Conservation (phyloP, 176 grass and related monocot genomes). For the Carex kokanica region DNA sequence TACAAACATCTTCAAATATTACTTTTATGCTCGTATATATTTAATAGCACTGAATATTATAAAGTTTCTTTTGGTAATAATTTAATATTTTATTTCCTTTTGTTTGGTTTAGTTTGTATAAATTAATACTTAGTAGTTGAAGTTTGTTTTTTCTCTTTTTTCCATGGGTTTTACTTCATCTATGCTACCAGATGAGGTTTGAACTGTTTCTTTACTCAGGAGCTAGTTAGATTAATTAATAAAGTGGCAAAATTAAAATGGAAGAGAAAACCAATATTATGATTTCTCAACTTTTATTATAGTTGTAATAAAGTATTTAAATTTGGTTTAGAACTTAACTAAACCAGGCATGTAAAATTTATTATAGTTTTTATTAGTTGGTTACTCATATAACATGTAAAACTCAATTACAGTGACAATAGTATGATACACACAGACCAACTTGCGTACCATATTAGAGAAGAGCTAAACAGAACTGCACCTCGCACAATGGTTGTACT, state of each 20-base stretch:
- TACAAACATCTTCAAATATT: background rate
- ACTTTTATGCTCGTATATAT: background rate
- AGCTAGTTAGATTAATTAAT: background rate
- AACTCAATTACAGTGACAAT: constrained; percentile 72
- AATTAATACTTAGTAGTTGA: background rate
- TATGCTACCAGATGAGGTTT: background rate
- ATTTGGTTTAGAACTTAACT: background rate
- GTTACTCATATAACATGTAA: background rate
- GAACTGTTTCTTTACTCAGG: background rate
- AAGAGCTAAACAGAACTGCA: constrained; percentile 95
- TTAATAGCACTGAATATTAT: background rate
- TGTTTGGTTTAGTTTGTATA: background rate
- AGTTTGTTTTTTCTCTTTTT: background rate
- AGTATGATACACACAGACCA: constrained; percentile 77
- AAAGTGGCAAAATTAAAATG: background rate
- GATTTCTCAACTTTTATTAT: background rate
- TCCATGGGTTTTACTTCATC: background rate
- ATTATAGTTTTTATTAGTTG: background rate
- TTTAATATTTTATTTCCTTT: background rate
- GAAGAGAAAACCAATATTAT: background rate
- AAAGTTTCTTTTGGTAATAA: background rate
- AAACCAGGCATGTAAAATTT: background rate
- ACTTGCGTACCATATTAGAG: constrained; percentile 92
- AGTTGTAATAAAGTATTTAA: background rate
- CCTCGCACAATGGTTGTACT: constrained; percentile 83